These are phyloP conservation scores for Cryptococcus depauperatus DNA, from an alignment of 1,284 basidiomycete genomes.

Conservation along the genomic window DNA sequence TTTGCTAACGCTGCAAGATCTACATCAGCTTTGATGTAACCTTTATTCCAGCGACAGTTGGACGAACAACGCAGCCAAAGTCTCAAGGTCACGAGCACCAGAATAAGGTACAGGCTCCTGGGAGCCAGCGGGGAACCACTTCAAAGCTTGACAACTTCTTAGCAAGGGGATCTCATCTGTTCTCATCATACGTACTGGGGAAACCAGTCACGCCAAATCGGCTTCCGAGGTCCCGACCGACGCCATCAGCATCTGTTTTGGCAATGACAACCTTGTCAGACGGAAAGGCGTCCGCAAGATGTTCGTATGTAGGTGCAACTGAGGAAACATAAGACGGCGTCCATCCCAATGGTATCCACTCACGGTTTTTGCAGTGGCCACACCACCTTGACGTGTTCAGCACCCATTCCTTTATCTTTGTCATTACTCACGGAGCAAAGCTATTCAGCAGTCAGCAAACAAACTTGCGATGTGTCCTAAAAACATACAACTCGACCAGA, in stretches of 20 bases:
- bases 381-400: slow-evolving; percentile 35
- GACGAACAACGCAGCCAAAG: slow-evolving; percentile 64
- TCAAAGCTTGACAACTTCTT: slow-evolving; percentile 55
- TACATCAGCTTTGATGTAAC: background rate
- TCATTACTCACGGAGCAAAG: slow-evolving; percentile 36
- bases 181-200: slow-evolving; percentile 59
- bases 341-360: background rate
- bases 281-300: slow-evolving; percentile 76
- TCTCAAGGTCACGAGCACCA: slow-evolving; percentile 71
- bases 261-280: slow-evolving; percentile 74
- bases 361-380: slow-evolving; percentile 48
- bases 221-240: slow-evolving; percentile 52
- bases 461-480: background rate
- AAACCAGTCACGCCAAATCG: slow-evolving; percentile 72
- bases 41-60: background rate
- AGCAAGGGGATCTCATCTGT: background rate
- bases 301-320: slow-evolving; percentile 79
- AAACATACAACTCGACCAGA: slow-evolving; percentile 79
- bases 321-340: slow-evolving; percentile 44
- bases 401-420: slow-evolving; percentile 1
- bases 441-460: slow-evolving; percentile 13
- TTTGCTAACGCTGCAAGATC: slow-evolving; percentile 54
- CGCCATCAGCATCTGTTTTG: slow-evolving; percentile 88
- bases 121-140: slow-evolving; percentile 73
- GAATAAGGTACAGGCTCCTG: slow-evolving; percentile 63